Evolutionary conservation across 163 green algal species (phyloP).

Genomic region (Chlorella variabilis): DNA sequence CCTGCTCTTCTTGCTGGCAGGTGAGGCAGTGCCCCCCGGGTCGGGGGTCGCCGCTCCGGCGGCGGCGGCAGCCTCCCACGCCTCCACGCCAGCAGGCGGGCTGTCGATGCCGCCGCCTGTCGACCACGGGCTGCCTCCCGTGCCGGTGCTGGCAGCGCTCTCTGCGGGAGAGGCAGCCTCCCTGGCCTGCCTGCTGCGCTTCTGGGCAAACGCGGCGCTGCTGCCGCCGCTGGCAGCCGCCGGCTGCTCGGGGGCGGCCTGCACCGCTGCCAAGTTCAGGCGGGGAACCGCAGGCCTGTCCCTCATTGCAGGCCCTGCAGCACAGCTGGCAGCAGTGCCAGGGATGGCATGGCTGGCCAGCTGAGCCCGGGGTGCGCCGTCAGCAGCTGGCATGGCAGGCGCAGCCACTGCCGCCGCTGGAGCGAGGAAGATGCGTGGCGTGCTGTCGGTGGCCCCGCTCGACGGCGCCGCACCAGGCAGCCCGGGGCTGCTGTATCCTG

Average conservation of each 20-base stretch:
- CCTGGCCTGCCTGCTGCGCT: not conserved
- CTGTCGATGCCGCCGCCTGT: not conserved
- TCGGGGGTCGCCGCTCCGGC: not conserved
- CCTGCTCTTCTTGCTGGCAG: constrained; percentile 21
- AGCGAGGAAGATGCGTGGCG: not conserved
- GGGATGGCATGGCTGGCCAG: too few species aligned
- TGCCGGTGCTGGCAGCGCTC: not conserved
- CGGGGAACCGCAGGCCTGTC: constrained; percentile 2
- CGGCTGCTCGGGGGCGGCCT: too few species aligned
- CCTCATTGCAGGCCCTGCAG: not conserved
- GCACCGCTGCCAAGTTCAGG: not conserved
- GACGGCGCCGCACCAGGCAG: not conserved
- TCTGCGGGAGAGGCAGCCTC: not conserved
- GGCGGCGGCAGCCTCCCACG: not conserved
- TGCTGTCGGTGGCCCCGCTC: not conserved
- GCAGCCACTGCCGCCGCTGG: not conserved
- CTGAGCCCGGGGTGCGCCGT: not conserved
- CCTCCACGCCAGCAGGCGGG: not conserved
- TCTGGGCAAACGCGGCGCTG: not conserved
- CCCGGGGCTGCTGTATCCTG: constrained; percentile 5
- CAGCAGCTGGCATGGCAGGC: not conserved
- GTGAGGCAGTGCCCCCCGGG: not conserved
- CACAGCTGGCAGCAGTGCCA: not conserved
- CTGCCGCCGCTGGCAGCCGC: too few species aligned
- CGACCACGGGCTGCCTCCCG: not conserved